Base-by-base conservation (phyloP, 108 stramenopile genomes). In the Cyclostephanos invisitatus region DNA sequence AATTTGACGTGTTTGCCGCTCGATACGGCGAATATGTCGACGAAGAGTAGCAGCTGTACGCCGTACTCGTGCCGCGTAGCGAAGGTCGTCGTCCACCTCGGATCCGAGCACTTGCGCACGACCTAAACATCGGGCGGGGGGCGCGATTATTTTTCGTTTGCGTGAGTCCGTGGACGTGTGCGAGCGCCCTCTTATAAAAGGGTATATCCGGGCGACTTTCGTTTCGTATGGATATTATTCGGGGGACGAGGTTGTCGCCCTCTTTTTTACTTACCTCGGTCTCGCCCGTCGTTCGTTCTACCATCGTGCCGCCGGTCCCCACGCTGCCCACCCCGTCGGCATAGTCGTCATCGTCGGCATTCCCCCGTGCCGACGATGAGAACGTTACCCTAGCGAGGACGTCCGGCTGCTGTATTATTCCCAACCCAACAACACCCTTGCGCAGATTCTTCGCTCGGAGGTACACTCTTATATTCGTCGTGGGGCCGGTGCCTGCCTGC, bases 331-430 rank as follows among this genome's bases (percentile, higher is more conserved):
- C 60, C 6, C 25, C 8, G 25, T 38, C 60, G 60, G 1, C 27
- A 28, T 18, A 32, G 60, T 38, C 60, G 25, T 4, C 21, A 37
- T 37, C 20, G 9, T 2, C 3, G 11, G 20, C 48, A 27, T n/a
- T n/a, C n/a, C n/a, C n/a, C n/a, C n/a, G n/a, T n/a, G 66, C 10
- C 66, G 49, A 28, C 32, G 42, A 0, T 17, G 17, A 8, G 20
- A 59, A 21, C 21, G 64, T 59, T 14, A 77, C 58, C 18, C 57
- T 27, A 10, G 68, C 68, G 9, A 65, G 56, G 8, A 69, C 49
- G 51, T 70, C 63, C 20, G 76, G 76, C 38, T 78, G 76, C 36
- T 61, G 64, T 1, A n/a, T n/a, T n/a, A n/a, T n/a, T n/a, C n/a
- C n/a, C 32, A 20, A 7, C 10, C 11, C 40, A 42, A 51, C 9